Base-by-base conservation (phyloP, 208 protist genomes). In the Leishmania tropica region DNA sequence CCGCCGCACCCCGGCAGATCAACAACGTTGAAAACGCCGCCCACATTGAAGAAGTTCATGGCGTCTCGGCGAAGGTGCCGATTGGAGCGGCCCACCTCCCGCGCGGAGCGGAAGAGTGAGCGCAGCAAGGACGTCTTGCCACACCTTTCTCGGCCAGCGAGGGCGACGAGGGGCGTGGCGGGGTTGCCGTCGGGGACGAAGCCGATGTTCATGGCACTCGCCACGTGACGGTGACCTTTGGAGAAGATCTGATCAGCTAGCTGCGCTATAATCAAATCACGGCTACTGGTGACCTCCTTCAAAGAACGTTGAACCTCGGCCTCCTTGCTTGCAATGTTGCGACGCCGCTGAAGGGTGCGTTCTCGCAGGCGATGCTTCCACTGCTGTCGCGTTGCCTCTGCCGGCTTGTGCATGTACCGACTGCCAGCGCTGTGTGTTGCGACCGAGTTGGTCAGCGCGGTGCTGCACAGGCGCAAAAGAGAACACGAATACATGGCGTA, bases 21-120 rank as follows among this genome's bases (percentile, higher is more conserved):
- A 1, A 86, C 94, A 48, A 97, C 84, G 76, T 95, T 97, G 76
- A 97, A 96, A 19, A 97, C 91, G 60, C 86, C 85, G 31, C 94
- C 94, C 0, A 97, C 94, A 54, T 93, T 95, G 81, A 96, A 97
- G 77, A 91, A 97, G 86, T 97, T 97, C 87, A 97, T 96, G 5
- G 89, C 93, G 72, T 96, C 93, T 11, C 93, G 89, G 5, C 93
- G 91, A 15, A 95, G 83, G 53, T 92, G 85, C 2, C 90, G 86
- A 82, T 97, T 97, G 40, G 93, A 92, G 17, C 88, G 89, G 15
- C 93, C 86, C 13, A 96, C 94, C 67, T 95, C 91, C 11, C 83
- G 58, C 0, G 88, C 81, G 10, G 90, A 89, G 28, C 94, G 93
- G 83, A 97, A 97, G 11, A 97, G 85, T 2, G 94, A 92, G 1